A percentile compares a stretch with the other conserved stretches of the same genome.
Evolutionary conservation across 352 stramenopile genomes (phyloP).

Genomic region (Pythium volutum): DNA sequence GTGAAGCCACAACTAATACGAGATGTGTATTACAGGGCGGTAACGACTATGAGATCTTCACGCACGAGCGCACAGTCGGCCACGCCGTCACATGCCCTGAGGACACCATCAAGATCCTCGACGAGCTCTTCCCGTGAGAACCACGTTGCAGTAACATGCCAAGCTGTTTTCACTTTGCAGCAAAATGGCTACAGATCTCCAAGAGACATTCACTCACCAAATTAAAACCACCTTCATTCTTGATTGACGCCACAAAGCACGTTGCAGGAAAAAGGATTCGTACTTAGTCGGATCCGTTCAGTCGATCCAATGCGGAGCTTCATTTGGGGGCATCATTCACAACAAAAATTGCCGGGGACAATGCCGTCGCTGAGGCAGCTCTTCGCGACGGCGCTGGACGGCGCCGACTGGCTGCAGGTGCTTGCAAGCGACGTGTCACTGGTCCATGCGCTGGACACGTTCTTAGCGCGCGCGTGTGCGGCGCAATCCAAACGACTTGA

Average conservation of each 20-base stretch:
- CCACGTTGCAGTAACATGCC: not conserved
- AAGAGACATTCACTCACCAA: conserved; percentile 5
- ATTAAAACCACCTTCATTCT: conserved; percentile 8
- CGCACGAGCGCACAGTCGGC: conserved; percentile 94
- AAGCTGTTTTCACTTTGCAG: too few relatives aligned
- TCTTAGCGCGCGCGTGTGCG: conserved; percentile 15
- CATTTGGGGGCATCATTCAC: not conserved
- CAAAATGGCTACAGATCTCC: conserved; percentile 5
- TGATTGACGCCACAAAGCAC: conserved; percentile 13
- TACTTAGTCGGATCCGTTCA: conserved; percentile 20
- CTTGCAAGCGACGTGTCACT: conserved; percentile 9
- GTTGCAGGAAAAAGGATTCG: conserved; percentile 23
- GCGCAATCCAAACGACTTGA: conserved; percentile 16
- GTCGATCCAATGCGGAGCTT: not conserved
- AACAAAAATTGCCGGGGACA: not conserved
- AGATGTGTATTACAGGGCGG: conserved; percentile 61
- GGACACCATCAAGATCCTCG: conserved; percentile 96
- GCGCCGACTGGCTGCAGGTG: conserved; percentile 19
- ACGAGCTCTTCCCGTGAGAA: conserved; percentile 91
- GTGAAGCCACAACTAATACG: too few relatives aligned
- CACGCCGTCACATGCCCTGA: conserved; percentile 95
- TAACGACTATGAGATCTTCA: conserved; percentile 99
- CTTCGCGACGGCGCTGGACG: conserved; percentile 6
- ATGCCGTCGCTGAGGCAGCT: conserved; percentile 14
- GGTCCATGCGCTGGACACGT: conserved; percentile 32